A percentile compares a stretch with the other conserved stretches of the same genome.
Conservation (phyloP, 148 eudicot species). For the Dianthus caryophyllus region DNA sequence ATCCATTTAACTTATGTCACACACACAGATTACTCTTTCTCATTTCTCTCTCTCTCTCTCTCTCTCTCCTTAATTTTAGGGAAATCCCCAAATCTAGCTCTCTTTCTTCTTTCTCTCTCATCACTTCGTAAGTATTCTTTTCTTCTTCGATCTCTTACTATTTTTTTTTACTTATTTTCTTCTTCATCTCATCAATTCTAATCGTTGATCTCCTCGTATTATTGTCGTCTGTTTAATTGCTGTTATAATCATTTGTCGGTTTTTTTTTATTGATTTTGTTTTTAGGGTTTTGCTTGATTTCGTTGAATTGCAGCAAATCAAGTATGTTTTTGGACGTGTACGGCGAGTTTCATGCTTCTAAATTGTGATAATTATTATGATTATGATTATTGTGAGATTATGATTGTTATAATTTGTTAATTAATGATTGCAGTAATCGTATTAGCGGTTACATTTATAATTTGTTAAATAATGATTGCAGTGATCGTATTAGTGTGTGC, state of each 20-base stretch:
- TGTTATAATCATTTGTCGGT: too few relatives aligned
- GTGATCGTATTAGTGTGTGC: too few relatives aligned
- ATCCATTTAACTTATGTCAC: neutral
- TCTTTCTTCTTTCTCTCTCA: slow-evolving; percentile 13
- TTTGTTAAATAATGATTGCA: too few relatives aligned
- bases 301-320: neutral
- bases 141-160: slow-evolving; percentile 14
- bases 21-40: neutral
- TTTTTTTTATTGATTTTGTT: neutral
- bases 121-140: slow-evolving; percentile 6
- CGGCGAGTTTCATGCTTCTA: neutral
- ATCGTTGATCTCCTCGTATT: neutral
- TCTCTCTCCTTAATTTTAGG: slow-evolving; percentile 27
- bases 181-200: neutral
- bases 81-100: slow-evolving; percentile 50
- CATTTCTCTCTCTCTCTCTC: slow-evolving; percentile 15
- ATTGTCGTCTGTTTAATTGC: too few relatives aligned
- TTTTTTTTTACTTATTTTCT: neutral
- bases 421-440: too few relatives aligned
- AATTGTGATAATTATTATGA: neutral
- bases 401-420: too few relatives aligned
- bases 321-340: neutral
- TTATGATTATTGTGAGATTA: neutral
- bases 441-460: too few relatives aligned
- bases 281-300: neutral